Base-by-base conservation (phyloP, 345 rosid species). In the Bretschneidera sinensis region DNA sequence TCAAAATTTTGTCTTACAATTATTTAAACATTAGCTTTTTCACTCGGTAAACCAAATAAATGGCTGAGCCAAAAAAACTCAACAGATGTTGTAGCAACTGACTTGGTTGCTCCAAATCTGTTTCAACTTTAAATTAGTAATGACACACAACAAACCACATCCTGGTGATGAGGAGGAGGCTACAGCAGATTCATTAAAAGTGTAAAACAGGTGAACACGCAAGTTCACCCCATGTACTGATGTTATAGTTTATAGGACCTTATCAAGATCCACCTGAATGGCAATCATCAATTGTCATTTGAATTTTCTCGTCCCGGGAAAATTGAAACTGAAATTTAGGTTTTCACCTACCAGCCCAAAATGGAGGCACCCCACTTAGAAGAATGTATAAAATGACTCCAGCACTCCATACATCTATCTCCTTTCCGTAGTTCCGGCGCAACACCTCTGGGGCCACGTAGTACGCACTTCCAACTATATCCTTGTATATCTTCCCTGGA, bases 401-500 rank as follows among this genome's bases (percentile, higher is more conserved):
- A 17, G 95, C 96, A 47, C 99, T 88, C 99, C 99, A 94, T 39
- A 90, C 76, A 69, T 94, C 97, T 5, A 83, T 88, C 66, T 90
- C 96, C 82, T 87, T 90, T 21, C 96, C 97, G 55, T 94, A 94
- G 31, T 63, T 86, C 51, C 65, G 66, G n/a, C 50, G 62, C 73
- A 90, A 66, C 33, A 90, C 92, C 79, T 94, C 97, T 6, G 99
- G 99, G 51, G 99, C 99, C 59, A 94, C 79, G 55, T 90, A 94
- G 76, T 90, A 90, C 10, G 96, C 84, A n/a, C 96, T 94, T 24
- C 96, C 97, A 5, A 81, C 85, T 54, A 83, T 43, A 60, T 88
- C 92, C 51, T 8, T 67, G 61, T 82, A 94, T 71, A 65, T 74
- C 59, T 82, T 87, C 24, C 85, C 98, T 92, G 83, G 48, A 70